Evolutionary conservation across 495 filamentous ascomycete genomes (phyloP).

Genomic region (Astrocystis sublimbata): DNA sequence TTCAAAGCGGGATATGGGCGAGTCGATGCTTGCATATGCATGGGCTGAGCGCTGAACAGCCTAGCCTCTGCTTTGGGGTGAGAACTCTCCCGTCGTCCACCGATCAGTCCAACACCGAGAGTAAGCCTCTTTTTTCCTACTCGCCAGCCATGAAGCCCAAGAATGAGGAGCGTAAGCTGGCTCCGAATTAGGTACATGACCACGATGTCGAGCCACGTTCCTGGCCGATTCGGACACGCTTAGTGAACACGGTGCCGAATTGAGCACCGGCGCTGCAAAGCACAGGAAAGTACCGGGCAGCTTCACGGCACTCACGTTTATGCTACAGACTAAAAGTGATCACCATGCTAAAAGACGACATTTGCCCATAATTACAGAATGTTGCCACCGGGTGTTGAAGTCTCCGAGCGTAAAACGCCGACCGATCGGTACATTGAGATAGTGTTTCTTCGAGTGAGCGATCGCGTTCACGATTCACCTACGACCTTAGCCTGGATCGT

Average conservation of each 20-base stretch:
- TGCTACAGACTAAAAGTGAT: constrained; percentile 4
- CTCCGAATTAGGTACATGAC: constrained; percentile 19
- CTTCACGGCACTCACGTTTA: neutral
- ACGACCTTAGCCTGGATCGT: neutral
- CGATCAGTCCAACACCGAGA: neutral
- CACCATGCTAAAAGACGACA: neutral
- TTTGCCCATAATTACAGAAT: neutral
- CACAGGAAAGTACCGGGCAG: neutral
- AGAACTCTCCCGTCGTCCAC: neutral
- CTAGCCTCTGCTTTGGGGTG: neutral
- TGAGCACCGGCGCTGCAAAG: neutral
- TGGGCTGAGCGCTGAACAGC: constrained; percentile 7
- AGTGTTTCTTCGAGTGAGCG: neutral
- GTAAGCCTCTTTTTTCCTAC: neutral
- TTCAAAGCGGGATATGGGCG: neutral
- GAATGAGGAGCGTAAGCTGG: neutral
- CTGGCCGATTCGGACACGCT: constrained; percentile 4
- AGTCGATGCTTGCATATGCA: constrained; percentile 7
- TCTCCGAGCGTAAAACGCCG: no score
- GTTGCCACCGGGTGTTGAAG: constrained; percentile 1
- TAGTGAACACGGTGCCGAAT: constrained; percentile 15
- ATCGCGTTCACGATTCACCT: neutral
- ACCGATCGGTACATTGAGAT: neutral
- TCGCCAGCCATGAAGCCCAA: neutral
- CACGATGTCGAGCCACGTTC: constrained; percentile 14